A percentile compares a stretch with the other conserved stretches of the same genome.
Evolutionary conservation across 495 filamentous ascomycete genomes (phyloP).

Genomic region (Daldinia loculata): DNA sequence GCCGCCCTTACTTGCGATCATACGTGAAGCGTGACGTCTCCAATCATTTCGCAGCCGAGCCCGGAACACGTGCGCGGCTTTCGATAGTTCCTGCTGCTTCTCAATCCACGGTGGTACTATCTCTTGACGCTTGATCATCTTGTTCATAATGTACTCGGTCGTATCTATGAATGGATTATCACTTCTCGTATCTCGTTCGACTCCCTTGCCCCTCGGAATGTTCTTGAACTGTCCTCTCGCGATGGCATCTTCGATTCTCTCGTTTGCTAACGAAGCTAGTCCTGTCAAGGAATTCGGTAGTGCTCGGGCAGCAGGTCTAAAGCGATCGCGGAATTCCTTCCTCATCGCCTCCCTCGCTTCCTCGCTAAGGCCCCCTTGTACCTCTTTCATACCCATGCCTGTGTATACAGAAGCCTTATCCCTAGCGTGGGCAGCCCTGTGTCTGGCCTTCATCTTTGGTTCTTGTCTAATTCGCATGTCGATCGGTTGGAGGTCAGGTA

Average conservation of each 20-base stretch:
- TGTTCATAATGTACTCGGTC: constrained; percentile 98
- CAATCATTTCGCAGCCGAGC: constrained; percentile 80
- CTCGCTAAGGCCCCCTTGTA: constrained; percentile 67
- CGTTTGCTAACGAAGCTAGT: constrained; percentile 83
- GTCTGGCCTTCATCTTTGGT: constrained; percentile 55
- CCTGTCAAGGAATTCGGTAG: constrained; percentile 84
- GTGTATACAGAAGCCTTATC: constrained; percentile 80
- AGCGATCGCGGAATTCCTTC: constrained; percentile 80
- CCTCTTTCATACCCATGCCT: constrained; percentile 59
- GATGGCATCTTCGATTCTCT: constrained; percentile 94
- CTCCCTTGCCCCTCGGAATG: constrained; percentile 80
- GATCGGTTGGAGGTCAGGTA: constrained; percentile 62
- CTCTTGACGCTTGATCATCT: constrained; percentile 95
- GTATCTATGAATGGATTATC: constrained; percentile 93
- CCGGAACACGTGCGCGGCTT: constrained; percentile 74
- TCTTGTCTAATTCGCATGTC: constrained; percentile 66
- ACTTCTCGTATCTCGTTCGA: constrained; percentile 80
- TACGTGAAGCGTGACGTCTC: constrained; percentile 82
- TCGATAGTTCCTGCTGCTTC: constrained; percentile 91
- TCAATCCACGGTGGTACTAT: constrained; percentile 91
- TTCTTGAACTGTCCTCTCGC: constrained; percentile 90
- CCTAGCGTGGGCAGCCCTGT: constrained; percentile 76
- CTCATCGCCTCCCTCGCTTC: constrained; percentile 74
- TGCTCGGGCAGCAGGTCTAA: constrained; percentile 73
- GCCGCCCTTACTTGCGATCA: constrained; percentile 83